Base-by-base conservation (phyloP, 2,329 filamentous ascomycete species). In the Phialophora chinensis region DNA sequence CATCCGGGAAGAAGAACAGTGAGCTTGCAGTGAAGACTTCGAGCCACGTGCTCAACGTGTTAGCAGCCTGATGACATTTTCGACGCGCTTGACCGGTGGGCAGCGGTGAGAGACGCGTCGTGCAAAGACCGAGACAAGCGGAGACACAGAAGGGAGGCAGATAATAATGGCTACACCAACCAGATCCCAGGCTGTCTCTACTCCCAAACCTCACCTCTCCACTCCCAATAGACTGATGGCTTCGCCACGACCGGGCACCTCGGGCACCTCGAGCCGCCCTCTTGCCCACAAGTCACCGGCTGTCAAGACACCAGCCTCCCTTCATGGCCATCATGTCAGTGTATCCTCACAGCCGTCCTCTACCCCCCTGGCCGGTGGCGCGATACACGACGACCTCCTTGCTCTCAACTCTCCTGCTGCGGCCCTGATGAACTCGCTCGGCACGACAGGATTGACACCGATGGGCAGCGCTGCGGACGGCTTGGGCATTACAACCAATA, bases 251-350 rank as follows among this genome's bases (percentile, higher is more conserved):
- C 79, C 79, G 10, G 75, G 79, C 31, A 78, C 76, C 25, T 56
- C 76, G 75, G 29, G 79, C 62, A 78, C 80, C 73, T 73, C 76
- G 49, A 75, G 75, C 76, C 78, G 29, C 29, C 59, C 67, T 53
- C 73, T 81, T 23, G 77, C 80, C 17, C 78, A 81, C 64, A 82
- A 81, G 69, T 82, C 80, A 6, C 80, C 80, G 2, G 80, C 80
- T 4, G 78, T 76, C 65, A 78, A 77, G 66, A 82, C 80, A 0
- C 80, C 80, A 1, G 79, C 80, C 25, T 78, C 74, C 12, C 75
- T 76, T 5, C 73, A 77, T 12, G 75, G 72, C 2, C 77, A 78
- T 63, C 77, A 77, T 27, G 72, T 72, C 49, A 77, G 77, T 67
- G 65, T 72, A 4, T 78, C 79, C 25, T 77, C 77, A 20, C 79